Evolutionary conservation across 1,139 yeast genomes (phyloP).

Genomic region (Blastobotrys elegans): DNA sequence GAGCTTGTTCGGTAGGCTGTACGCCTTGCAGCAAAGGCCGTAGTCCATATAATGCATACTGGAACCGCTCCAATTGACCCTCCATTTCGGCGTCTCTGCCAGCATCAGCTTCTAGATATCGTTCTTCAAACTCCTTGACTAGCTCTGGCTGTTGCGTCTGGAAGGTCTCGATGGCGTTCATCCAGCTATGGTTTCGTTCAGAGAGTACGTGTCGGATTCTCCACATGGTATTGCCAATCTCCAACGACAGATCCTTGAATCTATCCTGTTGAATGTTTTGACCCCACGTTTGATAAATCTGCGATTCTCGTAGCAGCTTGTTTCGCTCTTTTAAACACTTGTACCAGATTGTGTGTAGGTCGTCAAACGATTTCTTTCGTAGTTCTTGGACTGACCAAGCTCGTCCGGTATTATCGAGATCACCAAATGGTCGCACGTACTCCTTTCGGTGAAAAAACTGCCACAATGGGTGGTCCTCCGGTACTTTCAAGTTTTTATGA

Average conservation of each 20-base stretch:
- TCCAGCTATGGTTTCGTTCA: constrained; percentile 75
- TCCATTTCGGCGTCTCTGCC: constrained; percentile 57
- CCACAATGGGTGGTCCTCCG: constrained; percentile 90
- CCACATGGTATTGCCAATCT: constrained; percentile 57
- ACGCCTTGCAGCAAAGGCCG: constrained; percentile 47
- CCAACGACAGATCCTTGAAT: constrained; percentile 40
- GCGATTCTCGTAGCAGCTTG: constrained; percentile 67
- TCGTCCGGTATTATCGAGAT: constrained; percentile 58
- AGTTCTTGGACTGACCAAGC: constrained; percentile 87
- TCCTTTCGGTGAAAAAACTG: constrained; percentile 67
- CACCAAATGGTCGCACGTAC: constrained; percentile 55
- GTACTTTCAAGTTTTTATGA: constrained; percentile 59
- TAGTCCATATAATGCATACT: constrained; percentile 77
- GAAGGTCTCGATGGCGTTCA: constrained; percentile 51
- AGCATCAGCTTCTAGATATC: constrained; percentile 54
- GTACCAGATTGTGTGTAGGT: constrained; percentile 88
- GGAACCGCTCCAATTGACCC: constrained; percentile 70
- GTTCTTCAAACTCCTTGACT: constrained; percentile 51
- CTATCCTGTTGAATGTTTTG: constrained; percentile 23
- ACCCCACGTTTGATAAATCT: constrained; percentile 39
- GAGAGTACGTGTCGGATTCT: constrained; percentile 80
- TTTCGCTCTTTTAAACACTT: constrained; percentile 79
- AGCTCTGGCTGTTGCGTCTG: constrained; percentile 43
- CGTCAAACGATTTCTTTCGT: constrained; percentile 87
- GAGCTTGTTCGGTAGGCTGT: constrained; percentile 54